Evolutionary conservation across 2,329 filamentous ascomycete genomes (phyloP), one percentile per base, ranked within the genome.

Genomic region (Diaporthe citriasiana): DNA sequence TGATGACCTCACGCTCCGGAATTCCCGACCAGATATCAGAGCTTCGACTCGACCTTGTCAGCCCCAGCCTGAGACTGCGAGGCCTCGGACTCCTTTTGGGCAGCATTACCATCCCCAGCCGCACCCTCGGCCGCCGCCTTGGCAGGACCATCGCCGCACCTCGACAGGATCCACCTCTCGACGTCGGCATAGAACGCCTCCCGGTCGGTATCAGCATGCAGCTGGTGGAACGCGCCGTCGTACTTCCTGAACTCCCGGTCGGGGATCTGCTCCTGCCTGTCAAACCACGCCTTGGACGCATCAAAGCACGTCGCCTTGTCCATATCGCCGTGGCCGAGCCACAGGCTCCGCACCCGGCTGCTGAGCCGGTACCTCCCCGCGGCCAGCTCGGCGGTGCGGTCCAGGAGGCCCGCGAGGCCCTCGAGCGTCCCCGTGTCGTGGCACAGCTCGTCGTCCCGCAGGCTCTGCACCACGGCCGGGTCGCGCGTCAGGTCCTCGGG

Each of bases 371-470:
- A 82, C 68, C 85, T 87, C 3, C 92, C 93, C 8, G 82, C 84
- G 7, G 89, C 84, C 75, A 97, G 83, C 70, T 86, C 87, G 7
- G 84, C 84, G 1, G 92, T 92, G 35, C 95, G 89, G 81, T 97
- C 94, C 76, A 98, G 84, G 88, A 98, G 88, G 0, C 90, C 92
- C 0, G 93, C 89, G 45, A 98, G 82, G 0, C 94, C 94, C 82
- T 95, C 92, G n/a, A 97, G 87, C 9, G 95, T 98, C 47, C 95
- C 95, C 2, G 91, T 96, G 82, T 96, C 89, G 83, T 98, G 95
- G 82, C 92, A 91, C 70, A 98, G 86, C 66, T 87, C 80, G 82
- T 98, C 95, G 40, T 89, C 87, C 3, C 85, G 84, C 76, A 94
- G 88, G 35, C 86, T 87, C 79, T 89, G 85, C 70, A 89, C 87